Conservation (phyloP, 768 basidiomycete genomes). For the Auricularia cornea region DNA sequence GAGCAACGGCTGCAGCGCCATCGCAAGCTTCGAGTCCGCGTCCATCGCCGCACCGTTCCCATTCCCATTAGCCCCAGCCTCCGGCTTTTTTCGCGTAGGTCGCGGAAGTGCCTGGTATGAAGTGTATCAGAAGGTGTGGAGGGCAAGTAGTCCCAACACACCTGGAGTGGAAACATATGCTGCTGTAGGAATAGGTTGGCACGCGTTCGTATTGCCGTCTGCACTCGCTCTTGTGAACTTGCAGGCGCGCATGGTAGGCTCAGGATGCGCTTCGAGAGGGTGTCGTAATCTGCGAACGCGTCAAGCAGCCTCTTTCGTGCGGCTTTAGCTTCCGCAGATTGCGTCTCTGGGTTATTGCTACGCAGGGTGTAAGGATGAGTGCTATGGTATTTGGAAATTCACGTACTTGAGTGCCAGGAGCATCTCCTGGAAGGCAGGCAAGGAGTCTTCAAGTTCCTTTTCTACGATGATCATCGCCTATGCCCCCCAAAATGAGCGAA, state of each 20-base stretch:
- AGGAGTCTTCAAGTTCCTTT: conserved; percentile 77
- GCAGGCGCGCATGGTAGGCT: conserved; percentile 57
- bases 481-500: too few species aligned
- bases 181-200: conserved; percentile 79
- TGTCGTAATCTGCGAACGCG: conserved; percentile 83
- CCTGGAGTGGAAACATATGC: conserved; percentile 84
- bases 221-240: conserved; percentile 76
- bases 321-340: conserved; percentile 57
- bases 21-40: conserved; percentile 62
- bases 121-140: conserved; percentile 3
- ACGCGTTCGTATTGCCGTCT: conserved; percentile 67
- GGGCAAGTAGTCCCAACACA: conserved; percentile 5
- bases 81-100: conserved; percentile 12
- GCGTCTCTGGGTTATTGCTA: conserved; percentile 30
- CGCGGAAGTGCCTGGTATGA: conserved; percentile 13
- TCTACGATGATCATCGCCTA: conserved; percentile 61
- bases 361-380: background rate
- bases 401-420: conserved; percentile 59
- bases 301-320: conserved; percentile 78
- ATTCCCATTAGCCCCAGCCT: conserved; percentile 7
- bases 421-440: conserved; percentile 86
- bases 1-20: conserved; percentile 73
- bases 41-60: conserved; percentile 33
- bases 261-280: conserved; percentile 76
- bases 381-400: too few species aligned